Base-by-base conservation (phyloP, 257 asterid genomes). In the Fraxinus cuspidata region DNA sequence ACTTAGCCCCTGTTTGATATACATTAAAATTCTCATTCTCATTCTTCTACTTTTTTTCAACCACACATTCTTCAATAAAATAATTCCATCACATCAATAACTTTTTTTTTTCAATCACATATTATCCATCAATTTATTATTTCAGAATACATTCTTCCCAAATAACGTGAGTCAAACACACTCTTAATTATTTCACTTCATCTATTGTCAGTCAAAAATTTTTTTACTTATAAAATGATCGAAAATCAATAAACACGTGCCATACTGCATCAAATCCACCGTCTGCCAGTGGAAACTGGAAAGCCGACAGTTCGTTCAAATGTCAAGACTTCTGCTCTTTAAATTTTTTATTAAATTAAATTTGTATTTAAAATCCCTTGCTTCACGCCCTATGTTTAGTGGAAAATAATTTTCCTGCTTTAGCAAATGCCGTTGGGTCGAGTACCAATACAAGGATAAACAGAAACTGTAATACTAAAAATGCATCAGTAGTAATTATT, bases 281-380 rank as follows among this genome's bases (percentile, higher is more conserved):
- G 86, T 80, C 83, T 69, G 81, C 38, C 4, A 47, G 70, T 79
- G 31, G 49, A 79, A 83, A 2, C 31, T 23, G 81, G 78, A 88
- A 81, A 83, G 89, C 87, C 85, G 86, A 81, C 90, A 87, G 58
- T 72, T 49, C 53, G 21, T 82, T 78, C 90, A 81, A 70, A 85
- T 91, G 89, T 88, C 90, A 69, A 90, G 74, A 63, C 74, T 72
- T 11, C 47, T 15, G 63, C 73, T 75, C 23, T 3, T 29, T 28
- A 11, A 23, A 25, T 3, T 63, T 49, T 25, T 73, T 56, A 38
- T 8, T 71, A 35, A 35, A 3, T 19, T 18, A 37, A 25, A 23
- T 19, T 65, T 29, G 31, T 35, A 9, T 74, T 53, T 40, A 38
- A 34, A 76, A 47, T 29, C 74, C 74, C 81, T 38, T 51, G 44